Conservation (phyloP, 192 early-diverging fungal genomes). For the Coemansia sp. region DNA sequence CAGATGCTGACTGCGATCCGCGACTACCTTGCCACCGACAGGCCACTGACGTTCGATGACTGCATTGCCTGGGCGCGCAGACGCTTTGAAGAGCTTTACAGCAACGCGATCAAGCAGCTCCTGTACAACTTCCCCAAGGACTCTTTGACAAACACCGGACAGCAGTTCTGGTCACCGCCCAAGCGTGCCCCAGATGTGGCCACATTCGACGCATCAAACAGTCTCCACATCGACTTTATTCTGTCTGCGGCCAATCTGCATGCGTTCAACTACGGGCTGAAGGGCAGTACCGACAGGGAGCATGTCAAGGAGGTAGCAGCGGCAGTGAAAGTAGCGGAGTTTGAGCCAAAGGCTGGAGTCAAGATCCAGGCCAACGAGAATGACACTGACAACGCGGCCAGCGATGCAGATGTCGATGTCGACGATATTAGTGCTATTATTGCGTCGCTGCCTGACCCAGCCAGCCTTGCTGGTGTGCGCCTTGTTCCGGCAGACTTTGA, state of each 20-base stretch:
- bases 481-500: slow-evolving; percentile 94
- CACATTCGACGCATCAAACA: slow-evolving; percentile 68
- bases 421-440: slow-evolving; percentile 67
- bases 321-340: slow-evolving; percentile 72
- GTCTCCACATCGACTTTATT: slow-evolving; percentile 87
- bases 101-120: slow-evolving; percentile 91
- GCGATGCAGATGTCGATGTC: slow-evolving; percentile 18
- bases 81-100: slow-evolving; percentile 91
- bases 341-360: slow-evolving; percentile 87
- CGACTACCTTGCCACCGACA: slow-evolving; percentile 73
- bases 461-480: slow-evolving; percentile 80
- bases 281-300: slow-evolving; percentile 74
- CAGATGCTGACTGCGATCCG: slow-evolving; percentile 77
- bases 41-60: slow-evolving; percentile 84
- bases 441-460: slow-evolving; percentile 70
- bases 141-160: slow-evolving; percentile 82
- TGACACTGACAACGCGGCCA: slow-evolving; percentile 59
- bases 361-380: slow-evolving; percentile 95
- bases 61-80: slow-evolving; percentile 91
- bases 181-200: slow-evolving; percentile 90
- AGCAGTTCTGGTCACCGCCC: slow-evolving; percentile 95
- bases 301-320: slow-evolving; percentile 64
- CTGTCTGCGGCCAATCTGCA: slow-evolving; percentile 89
- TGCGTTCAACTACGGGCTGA: slow-evolving; percentile 95
- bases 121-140: slow-evolving; percentile 97